Evolutionary conservation across 192 early-diverging fungal genomes (phyloP).

Genomic region (Coemansia sp.): DNA sequence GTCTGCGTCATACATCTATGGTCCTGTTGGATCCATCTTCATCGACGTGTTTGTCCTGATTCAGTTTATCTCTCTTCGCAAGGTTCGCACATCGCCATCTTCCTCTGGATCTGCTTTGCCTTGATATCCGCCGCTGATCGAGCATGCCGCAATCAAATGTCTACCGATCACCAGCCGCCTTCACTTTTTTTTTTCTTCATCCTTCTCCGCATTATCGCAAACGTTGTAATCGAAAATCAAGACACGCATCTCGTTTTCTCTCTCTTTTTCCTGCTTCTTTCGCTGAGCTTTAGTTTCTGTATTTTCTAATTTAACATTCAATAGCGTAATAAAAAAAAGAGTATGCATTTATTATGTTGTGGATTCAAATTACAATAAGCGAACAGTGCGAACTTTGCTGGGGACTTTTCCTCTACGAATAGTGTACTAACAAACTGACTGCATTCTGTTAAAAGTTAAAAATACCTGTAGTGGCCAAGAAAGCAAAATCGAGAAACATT

Average conservation of each 20-base stretch:
- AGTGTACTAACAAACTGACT: too few relatives aligned
- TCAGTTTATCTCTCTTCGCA: conserved; percentile 14
- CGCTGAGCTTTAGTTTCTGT: not conserved
- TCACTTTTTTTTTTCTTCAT: not conserved
- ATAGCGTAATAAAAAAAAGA: not conserved
- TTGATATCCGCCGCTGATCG: not conserved
- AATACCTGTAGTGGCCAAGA: conserved; percentile 69
- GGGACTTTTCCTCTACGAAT: too few relatives aligned
- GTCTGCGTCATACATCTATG: conserved; percentile 26
- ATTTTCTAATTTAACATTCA: not conserved
- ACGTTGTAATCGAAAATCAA: not conserved
- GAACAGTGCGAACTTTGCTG: too few relatives aligned
- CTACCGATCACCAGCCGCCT: not conserved
- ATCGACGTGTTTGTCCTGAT: conserved; percentile 21
- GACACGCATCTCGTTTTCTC: not conserved
- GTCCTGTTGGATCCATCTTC: conserved; percentile 22
- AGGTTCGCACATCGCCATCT: not conserved
- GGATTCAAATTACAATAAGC: too few relatives aligned
- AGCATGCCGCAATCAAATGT: not conserved
- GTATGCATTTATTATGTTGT: not conserved
- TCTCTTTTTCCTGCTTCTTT: not conserved
- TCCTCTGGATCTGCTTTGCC: not conserved
- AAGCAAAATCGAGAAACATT: conserved; percentile 81
- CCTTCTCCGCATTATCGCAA: not conserved
- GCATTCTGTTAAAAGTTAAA: too few relatives aligned